Evolutionary conservation across 2,329 filamentous ascomycete species (phyloP).

Genomic region (Ophiobolus disseminans): DNA sequence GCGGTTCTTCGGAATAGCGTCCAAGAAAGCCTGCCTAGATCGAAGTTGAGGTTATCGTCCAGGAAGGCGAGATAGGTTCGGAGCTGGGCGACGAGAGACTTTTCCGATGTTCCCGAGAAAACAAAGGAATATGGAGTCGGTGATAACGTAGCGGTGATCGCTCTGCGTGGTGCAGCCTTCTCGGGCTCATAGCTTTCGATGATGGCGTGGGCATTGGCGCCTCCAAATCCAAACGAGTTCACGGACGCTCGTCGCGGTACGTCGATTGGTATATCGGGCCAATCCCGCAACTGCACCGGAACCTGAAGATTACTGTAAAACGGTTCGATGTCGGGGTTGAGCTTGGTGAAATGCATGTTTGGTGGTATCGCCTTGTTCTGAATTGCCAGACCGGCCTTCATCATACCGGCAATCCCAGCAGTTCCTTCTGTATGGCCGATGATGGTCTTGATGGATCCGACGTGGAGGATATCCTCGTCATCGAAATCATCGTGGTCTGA

Average conservation of each 20-base stretch:
- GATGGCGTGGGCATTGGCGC: conserved; percentile 34
- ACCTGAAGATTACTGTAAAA: background rate
- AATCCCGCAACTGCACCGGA: too few relatives aligned
- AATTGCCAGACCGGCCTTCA: conserved; percentile 49
- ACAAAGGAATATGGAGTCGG: too few relatives aligned
- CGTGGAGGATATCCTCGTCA: conserved; percentile 13
- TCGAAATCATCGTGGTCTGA: too few relatives aligned
- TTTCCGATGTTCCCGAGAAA: conserved; percentile 12
- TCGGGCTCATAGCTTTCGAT: conserved; percentile 15
- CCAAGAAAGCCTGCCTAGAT: conserved; percentile 1
- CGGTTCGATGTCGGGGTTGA: conserved; percentile 14
- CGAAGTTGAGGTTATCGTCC: background rate
- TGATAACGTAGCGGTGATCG: background rate
- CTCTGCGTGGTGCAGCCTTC: background rate
- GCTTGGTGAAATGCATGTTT: conserved; percentile 19
- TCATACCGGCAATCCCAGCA: conserved; percentile 43
- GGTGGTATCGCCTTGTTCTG: conserved; percentile 43
- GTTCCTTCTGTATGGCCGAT: conserved; percentile 52
- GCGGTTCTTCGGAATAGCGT: background rate
- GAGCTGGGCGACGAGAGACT: background rate
- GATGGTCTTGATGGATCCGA: conserved; percentile 40
- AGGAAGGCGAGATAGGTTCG: background rate
- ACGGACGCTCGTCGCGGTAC: conserved; percentile 24
- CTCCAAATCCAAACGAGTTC: conserved; percentile 34
- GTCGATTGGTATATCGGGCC: too few relatives aligned